Percentiles rank a stretch among this genome's conserved stretches.
Conservation (phyloP, 305 asterid genomes). For the Striga hermonthica region DNA sequence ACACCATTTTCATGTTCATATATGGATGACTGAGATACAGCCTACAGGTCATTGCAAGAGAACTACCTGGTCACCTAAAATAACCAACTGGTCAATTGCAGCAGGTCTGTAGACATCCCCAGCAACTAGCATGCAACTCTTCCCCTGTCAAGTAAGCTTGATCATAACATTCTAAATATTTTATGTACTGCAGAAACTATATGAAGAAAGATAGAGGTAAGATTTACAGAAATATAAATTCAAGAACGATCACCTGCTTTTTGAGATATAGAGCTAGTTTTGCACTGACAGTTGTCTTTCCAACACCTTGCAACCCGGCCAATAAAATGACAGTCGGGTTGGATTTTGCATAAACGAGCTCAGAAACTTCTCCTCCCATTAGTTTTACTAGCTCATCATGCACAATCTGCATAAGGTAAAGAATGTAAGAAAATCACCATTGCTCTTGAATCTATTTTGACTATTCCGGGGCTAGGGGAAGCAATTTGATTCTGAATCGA, state of each 20-base stretch:
- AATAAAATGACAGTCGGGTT: slow-evolving; percentile 82
- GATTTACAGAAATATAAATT: slow-evolving; percentile 21
- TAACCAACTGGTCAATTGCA: slow-evolving; percentile 93
- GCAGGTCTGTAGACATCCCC: slow-evolving; percentile 99
- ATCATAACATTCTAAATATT: slow-evolving; percentile 27
- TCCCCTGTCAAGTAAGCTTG: slow-evolving; percentile 59
- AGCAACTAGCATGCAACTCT: slow-evolving; percentile 96
- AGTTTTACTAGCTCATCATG: slow-evolving; percentile 81
- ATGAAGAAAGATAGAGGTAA: slow-evolving; percentile 12
- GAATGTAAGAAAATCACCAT: slow-evolving; percentile 21
- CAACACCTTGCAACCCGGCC: slow-evolving; percentile 99
- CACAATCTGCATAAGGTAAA: slow-evolving; percentile 57
- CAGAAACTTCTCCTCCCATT: slow-evolving; percentile 98
- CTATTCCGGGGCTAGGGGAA: slow-evolving; percentile 11
- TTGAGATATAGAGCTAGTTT: slow-evolving; percentile 89
- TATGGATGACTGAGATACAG: slow-evolving; percentile 25
- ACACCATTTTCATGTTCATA: slow-evolving; percentile 5
- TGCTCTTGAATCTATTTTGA: slow-evolving; percentile 21
- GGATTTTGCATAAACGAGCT: slow-evolving; percentile 71
- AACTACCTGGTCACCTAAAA: slow-evolving; percentile 85
- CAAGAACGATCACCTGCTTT: slow-evolving; percentile 61
- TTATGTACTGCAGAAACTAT: slow-evolving; percentile 20
- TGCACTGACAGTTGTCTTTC: slow-evolving; percentile 95
- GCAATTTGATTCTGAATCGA: slow-evolving; percentile 18
- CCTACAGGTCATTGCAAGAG: slow-evolving; percentile 27